Base-by-base conservation (phyloP, 805 yeast species). In the Teunomyces lycoperdinae region DNA sequence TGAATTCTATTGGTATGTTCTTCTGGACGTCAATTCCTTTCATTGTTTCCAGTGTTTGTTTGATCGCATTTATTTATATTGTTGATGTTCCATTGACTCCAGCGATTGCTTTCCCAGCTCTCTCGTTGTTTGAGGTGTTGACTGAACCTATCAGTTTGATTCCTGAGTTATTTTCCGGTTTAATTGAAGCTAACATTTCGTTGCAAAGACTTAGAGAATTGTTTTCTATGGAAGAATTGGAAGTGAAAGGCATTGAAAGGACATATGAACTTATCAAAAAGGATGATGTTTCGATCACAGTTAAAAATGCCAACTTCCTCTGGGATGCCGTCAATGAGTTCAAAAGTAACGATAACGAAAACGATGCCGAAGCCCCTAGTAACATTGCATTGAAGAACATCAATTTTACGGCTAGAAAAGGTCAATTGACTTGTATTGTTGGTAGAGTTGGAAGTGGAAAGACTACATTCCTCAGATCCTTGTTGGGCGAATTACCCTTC, bases 361-460 rank as follows among this genome's bases (percentile, higher is more conserved):
- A 58, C 10, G 45, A 58, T 3, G 54, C 50, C 2, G 55, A 55
- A 40, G 33, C 45, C 4, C 46, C 33, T 1, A 29, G 31, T 2
- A 42, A 44, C 29, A 46, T 43, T 34, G 63, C 87, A 0, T 63
- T 84, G 45, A 64, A 67, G 39, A 62, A 78, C 55, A 71, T 82
- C 42, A 62, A 73, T 46, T 81, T 81, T 52, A 50, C 57, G 8
- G 86, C 83, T 1, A 63, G 55, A n/a, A 77, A 75, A 55, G 84
- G 84, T 4, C 69, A 74, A 32, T 65, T 84, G 46, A 69, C 80
- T 1, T 82, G 89, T 62, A 64, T 84, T 44, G 83, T 84, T 24
- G 89, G 89, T 9, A 68, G 79, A 55, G 89, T 84, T 29, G 89
- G 89, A 3, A 64, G 85, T 10, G 89, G 89, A 43, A 84, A 84